These are phyloP conservation scores for Drechslerella stenobrocha DNA, from an alignment of 2,329 filamentous ascomycete genomes.

Conservation along the genomic window DNA sequence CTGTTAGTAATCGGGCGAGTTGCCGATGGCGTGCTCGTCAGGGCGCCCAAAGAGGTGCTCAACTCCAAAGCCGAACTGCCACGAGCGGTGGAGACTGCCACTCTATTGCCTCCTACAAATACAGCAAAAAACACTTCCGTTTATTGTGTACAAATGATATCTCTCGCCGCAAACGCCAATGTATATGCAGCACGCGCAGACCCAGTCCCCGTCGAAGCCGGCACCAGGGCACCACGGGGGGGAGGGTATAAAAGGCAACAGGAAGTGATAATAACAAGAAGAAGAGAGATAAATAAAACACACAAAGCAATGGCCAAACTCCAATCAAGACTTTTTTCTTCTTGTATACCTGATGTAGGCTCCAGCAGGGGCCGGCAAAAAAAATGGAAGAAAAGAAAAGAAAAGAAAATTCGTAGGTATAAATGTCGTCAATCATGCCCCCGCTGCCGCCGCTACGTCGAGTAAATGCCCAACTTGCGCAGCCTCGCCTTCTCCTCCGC, in stretches of 20 bases:
- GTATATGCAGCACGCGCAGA: not conserved
- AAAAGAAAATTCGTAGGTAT: slow-evolving; percentile 39
- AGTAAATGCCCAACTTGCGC: slow-evolving; percentile 25
- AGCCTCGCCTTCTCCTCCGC: slow-evolving; percentile 17
- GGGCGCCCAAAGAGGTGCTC: too few relatives aligned
- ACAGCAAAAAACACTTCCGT: too few relatives aligned
- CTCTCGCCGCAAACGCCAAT: slow-evolving; percentile 4
- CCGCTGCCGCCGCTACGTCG: not conserved
- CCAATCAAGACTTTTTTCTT: slow-evolving; percentile 7
- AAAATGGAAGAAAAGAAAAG: too few relatives aligned
- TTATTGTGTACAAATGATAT: too few relatives aligned
- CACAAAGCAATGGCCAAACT: not conserved
- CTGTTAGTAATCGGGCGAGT: not conserved
- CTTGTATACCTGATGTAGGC: too few relatives aligned
- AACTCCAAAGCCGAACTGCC: too few relatives aligned
- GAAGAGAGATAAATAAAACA: not conserved
- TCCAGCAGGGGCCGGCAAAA: too few relatives aligned
- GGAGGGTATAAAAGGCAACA: not conserved
- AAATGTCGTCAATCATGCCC: slow-evolving; percentile 3
- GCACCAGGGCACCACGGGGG: not conserved
- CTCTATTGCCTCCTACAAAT: too few relatives aligned
- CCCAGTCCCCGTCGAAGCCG: too few relatives aligned
- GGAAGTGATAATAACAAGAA: slow-evolving; percentile 3
- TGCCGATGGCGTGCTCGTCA: not conserved
- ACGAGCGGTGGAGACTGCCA: too few relatives aligned